These are phyloP conservation scores for Leccinum ochraceum DNA, from an alignment of 768 basidiomycete species.

Conservation along the genomic window DNA sequence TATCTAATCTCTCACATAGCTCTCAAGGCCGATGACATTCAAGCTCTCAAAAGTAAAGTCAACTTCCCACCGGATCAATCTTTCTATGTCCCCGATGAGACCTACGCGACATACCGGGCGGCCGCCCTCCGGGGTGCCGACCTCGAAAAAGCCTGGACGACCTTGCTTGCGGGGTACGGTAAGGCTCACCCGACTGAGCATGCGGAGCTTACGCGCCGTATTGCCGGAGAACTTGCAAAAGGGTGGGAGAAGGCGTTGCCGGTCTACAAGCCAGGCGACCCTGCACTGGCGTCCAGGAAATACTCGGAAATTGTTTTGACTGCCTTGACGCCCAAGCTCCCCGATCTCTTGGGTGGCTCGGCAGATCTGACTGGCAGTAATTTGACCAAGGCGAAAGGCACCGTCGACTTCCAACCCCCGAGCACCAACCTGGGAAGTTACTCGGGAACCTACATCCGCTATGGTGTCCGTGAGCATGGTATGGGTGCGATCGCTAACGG, in stretches of 20 bases:
- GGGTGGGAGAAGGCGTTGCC: constrained; percentile 88
- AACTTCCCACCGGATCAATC: constrained; percentile 76
- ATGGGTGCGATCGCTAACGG: constrained; percentile 98
- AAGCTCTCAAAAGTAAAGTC: constrained; percentile 78
- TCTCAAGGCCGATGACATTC: constrained; percentile 90
- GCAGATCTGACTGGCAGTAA: constrained; percentile 93
- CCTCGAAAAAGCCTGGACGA: constrained; percentile 74
- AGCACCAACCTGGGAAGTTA: constrained; percentile 83
- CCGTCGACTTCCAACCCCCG: constrained; percentile 91
- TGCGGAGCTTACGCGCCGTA: constrained; percentile 83
- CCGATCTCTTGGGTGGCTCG: constrained; percentile 87
- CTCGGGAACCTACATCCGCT: constrained; percentile 88
- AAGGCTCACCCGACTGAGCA: constrained; percentile 83
- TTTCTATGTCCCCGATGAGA: constrained; percentile 76
- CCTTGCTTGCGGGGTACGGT: constrained; percentile 65
- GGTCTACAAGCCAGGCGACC: constrained; percentile 78
- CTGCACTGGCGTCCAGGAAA: constrained; percentile 90
- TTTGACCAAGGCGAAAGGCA: constrained; percentile 81
- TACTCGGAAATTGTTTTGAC: constrained; percentile 88
- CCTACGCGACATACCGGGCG: constrained; percentile 66
- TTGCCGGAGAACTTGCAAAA: constrained; percentile 77
- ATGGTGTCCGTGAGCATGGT: constrained; percentile 96
- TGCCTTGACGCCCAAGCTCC: constrained; percentile 69
- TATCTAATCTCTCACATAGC: constrained; percentile 45
- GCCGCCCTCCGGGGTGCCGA: constrained; percentile 72